phyloP scores from a whole-genome alignment of 495 filamentous ascomycete species.

The Aspergillus sparsus region DNA sequence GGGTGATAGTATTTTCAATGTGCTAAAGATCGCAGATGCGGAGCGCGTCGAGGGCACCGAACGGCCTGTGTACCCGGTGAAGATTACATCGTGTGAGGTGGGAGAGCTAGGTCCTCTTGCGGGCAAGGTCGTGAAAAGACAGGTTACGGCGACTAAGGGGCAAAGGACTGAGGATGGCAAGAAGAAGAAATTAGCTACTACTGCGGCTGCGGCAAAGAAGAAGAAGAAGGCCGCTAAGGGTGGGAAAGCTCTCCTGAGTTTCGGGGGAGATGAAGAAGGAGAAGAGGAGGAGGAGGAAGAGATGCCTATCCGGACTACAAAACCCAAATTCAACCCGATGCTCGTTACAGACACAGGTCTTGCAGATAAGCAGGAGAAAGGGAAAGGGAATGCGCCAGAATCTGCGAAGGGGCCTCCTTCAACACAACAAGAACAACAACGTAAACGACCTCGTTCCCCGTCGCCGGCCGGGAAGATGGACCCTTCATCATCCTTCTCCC shows the following conservation, averaged over 20 bases:
- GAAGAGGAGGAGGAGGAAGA: conserved; percentile 44
- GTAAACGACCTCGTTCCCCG: conserved; percentile 37
- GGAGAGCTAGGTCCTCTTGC: conserved; percentile 79
- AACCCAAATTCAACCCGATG: conserved; percentile 87
- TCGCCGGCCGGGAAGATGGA: conserved; percentile 15
- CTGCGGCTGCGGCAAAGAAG: conserved; percentile 37
- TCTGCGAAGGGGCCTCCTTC: conserved; percentile 14
- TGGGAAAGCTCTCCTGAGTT: conserved; percentile 82
- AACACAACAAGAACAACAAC: conserved; percentile 14
- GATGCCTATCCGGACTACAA: conserved; percentile 65
- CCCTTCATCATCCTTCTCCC: not conserved
- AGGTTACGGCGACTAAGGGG: conserved; percentile 35
- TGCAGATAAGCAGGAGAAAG: conserved; percentile 18
- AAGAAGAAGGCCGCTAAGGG: conserved; percentile 80
- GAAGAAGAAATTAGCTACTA: not conserved
- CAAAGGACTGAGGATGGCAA: conserved; percentile 39
- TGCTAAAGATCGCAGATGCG: conserved; percentile 86
- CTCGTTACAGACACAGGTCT: conserved; percentile 60
- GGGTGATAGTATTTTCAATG: conserved; percentile 92
- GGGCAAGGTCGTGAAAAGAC: conserved; percentile 78
- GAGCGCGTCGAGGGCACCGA: conserved; percentile 82
- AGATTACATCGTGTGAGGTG: conserved; percentile 76
- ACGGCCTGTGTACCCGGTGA: conserved; percentile 82
- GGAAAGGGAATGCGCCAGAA: conserved; percentile 13
- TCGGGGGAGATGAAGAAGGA: conserved; percentile 85